phyloP scores from a whole-genome alignment of 805 yeast genomes.

The Candida fluviatilis region DNA sequence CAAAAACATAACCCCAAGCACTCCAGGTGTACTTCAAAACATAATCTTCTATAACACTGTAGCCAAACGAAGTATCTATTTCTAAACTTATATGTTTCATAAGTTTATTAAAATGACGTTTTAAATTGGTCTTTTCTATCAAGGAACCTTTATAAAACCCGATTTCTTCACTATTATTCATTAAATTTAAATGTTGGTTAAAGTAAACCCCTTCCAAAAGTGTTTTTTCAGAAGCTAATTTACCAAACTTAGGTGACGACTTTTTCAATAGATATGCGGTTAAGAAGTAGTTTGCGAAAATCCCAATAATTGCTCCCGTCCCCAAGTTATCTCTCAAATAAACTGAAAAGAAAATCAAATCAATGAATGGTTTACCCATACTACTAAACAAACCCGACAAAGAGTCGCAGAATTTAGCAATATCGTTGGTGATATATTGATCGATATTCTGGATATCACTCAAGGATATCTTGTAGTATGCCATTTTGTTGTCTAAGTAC shows the following conservation, averaged over 20 bases:
- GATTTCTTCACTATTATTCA: conserved; percentile 87
- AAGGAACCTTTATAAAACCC: conserved; percentile 88
- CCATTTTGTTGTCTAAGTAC: conserved; percentile 75
- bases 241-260: conserved; percentile 83
- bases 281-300: conserved; percentile 71
- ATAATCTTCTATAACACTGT: conserved; percentile 78
- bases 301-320: conserved; percentile 77
- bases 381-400: conserved; percentile 80
- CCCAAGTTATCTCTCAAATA: conserved; percentile 86
- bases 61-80: conserved; percentile 57
- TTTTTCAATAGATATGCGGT: conserved; percentile 73
- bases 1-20: conserved; percentile 87
- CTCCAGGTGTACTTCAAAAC: conserved; percentile 92
- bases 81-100: conserved; percentile 50
- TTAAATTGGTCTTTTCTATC: conserved; percentile 68
- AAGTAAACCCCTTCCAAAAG: conserved; percentile 85
- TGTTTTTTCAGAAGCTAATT: conserved; percentile 66
- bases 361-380: conserved; percentile 89
- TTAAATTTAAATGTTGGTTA: conserved; percentile 78
- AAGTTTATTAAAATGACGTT: conserved; percentile 53
- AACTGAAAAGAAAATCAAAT: conserved; percentile 75
- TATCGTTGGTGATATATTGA: conserved; percentile 82
- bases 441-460: conserved; percentile 68
- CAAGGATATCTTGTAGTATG: conserved; percentile 75
- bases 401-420: conserved; percentile 74